Evolutionary conservation across 495 filamentous ascomycete genomes (phyloP).

Genomic region (Xylaria acuta): DNA sequence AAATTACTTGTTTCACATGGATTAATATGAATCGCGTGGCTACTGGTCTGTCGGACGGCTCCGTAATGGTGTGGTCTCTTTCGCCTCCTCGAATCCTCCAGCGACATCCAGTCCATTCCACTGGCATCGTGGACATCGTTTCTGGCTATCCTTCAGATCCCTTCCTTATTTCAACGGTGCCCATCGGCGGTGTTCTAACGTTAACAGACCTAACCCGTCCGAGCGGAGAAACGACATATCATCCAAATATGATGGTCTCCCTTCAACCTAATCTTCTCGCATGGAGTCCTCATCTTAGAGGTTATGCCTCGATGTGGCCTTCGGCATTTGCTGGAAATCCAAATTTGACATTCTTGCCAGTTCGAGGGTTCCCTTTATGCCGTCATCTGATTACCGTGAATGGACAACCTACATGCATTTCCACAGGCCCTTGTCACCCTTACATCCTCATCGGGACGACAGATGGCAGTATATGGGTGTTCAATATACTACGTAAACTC

Average conservation of each 20-base stretch:
- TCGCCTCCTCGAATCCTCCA: slow-evolving; percentile 47
- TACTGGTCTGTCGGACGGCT: slow-evolving; percentile 55
- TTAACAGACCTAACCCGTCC: slow-evolving; percentile 54
- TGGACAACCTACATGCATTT: slow-evolving; percentile 50
- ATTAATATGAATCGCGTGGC: slow-evolving; percentile 54
- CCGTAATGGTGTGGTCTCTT: slow-evolving; percentile 56
- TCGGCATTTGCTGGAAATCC: slow-evolving; percentile 52
- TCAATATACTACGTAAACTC: slow-evolving; percentile 55
- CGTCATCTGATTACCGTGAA: slow-evolving; percentile 54
- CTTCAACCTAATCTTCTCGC: slow-evolving; percentile 55
- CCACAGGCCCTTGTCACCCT: slow-evolving; percentile 52
- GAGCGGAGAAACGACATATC: slow-evolving; percentile 53
- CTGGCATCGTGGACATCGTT: slow-evolving; percentile 53
- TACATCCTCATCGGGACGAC: slow-evolving; percentile 51
- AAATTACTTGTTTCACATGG: slow-evolving; percentile 56
- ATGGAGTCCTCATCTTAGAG: slow-evolving; percentile 54
- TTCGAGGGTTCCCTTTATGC: slow-evolving; percentile 52
- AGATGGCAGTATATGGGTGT: slow-evolving; percentile 52
- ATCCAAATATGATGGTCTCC: slow-evolving; percentile 50
- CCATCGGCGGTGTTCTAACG: slow-evolving; percentile 53
- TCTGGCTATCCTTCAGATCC: slow-evolving; percentile 55
- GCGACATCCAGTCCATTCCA: slow-evolving; percentile 50
- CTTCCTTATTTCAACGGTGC: slow-evolving; percentile 51
- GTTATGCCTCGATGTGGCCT: slow-evolving; percentile 53
- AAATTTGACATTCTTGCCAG: slow-evolving; percentile 53